Conservation (phyloP, 495 filamentous ascomycete species). For the Haplographium delicatum region DNA sequence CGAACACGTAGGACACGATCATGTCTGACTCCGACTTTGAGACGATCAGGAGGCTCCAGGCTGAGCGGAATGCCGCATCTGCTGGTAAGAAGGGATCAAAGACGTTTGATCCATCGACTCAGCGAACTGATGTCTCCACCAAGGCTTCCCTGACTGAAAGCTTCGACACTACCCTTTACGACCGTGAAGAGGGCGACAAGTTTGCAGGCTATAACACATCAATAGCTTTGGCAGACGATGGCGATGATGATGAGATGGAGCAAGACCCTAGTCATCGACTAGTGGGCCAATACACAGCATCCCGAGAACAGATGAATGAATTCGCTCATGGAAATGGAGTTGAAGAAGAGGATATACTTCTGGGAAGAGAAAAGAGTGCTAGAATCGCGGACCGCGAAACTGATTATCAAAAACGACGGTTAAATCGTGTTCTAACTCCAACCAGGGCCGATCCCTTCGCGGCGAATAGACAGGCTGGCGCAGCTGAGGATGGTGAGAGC, state of each 20-base stretch:
- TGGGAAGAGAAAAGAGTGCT: conserved; percentile 81
- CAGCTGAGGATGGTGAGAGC: conserved; percentile 55
- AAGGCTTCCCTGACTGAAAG: conserved; percentile 93
- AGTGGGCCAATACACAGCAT: conserved; percentile 96
- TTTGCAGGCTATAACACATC: conserved; percentile 88
- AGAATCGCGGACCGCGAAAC: conserved; percentile 90
- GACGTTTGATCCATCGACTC: conserved; percentile 78
- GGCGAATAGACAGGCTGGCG: conserved; percentile 63
- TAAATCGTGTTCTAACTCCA: conserved; percentile 80
- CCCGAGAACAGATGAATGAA: conserved; percentile 86
- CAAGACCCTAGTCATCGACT: conserved; percentile 72
- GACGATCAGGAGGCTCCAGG: conserved; percentile 73
- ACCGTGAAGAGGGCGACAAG: conserved; percentile 70
- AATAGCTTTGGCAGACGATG: conserved; percentile 75
- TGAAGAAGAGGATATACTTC: conserved; percentile 86
- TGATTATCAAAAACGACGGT: conserved; percentile 94
- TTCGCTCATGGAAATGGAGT: conserved; percentile 80
- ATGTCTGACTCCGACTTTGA: conserved; percentile 77
- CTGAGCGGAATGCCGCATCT: conserved; percentile 85
- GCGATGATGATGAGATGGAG: conserved; percentile 81
- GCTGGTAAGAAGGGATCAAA: conserved; percentile 80
- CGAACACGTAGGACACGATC: too few relatives aligned
- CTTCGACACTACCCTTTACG: conserved; percentile 92
- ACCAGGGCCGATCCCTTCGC: conserved; percentile 87
- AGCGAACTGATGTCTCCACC: conserved; percentile 84